Conservation (phyloP, 2,329 filamentous ascomycete species). For the Botrytis galanthina region DNA sequence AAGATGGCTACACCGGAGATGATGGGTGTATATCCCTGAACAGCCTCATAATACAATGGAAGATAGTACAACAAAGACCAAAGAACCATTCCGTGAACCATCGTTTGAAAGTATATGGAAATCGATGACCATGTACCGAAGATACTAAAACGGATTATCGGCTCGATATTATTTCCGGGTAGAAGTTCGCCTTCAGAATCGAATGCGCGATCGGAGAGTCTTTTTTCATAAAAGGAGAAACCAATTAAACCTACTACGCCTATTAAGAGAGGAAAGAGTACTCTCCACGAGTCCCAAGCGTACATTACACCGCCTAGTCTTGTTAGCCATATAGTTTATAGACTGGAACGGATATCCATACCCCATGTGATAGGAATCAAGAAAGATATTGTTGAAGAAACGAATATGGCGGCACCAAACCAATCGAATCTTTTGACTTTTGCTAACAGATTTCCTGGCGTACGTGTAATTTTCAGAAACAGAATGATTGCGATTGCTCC, state of each 20-base stretch:
- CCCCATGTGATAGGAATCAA: constrained; percentile 62
- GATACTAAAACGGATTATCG: constrained; percentile 45
- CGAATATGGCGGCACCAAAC: constrained; percentile 59
- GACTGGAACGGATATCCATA: constrained; percentile 1
- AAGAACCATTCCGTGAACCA: constrained; percentile 57
- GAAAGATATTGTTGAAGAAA: constrained; percentile 56
- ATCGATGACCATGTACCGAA: constrained; percentile 49
- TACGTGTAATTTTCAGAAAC: constrained; percentile 33
- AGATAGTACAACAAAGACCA: constrained; percentile 57
- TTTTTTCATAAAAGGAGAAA: constrained; percentile 54
- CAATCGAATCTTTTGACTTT: constrained; percentile 57
- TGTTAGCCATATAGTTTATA: background rate
- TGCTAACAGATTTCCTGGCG: constrained; percentile 25
- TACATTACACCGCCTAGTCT: constrained; percentile 57
- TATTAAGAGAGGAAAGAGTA: constrained; percentile 59
- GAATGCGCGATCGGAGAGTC: constrained; percentile 31
- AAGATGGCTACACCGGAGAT: constrained; percentile 56
- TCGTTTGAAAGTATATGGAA: constrained; percentile 51
- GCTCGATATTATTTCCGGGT: constrained; percentile 31
- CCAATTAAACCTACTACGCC: constrained; percentile 50
- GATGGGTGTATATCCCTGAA: constrained; percentile 54
- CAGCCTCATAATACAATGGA: constrained; percentile 50
- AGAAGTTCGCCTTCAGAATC: constrained; percentile 30
- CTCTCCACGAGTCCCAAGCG: constrained; percentile 60
- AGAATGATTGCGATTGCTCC: constrained; percentile 32